Evolutionary conservation across 2,329 filamentous ascomycete genomes (phyloP).

Genomic region (Knufia fluminis): DNA sequence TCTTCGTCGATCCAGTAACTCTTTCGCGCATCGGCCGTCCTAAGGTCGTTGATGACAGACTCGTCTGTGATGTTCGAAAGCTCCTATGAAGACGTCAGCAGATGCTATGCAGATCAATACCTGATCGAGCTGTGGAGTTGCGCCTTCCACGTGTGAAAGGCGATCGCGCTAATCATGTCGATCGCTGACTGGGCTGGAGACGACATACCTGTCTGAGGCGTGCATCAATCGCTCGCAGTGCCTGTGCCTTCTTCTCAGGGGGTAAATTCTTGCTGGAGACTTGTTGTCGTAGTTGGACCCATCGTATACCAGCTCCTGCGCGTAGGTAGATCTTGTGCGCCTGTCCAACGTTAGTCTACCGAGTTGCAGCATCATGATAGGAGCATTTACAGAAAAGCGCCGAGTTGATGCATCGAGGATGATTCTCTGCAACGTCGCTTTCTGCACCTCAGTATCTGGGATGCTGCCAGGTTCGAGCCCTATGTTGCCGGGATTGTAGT

Average conservation of each 20-base stretch:
- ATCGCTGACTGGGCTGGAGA: background rate
- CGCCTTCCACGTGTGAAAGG: background rate
- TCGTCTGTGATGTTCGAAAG: constrained; percentile 48
- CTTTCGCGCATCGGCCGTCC: constrained; percentile 45
- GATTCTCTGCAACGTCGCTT: constrained; percentile 48
- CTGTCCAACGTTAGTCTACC: background rate
- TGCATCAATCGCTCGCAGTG: constrained; percentile 41
- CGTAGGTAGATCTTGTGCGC: constrained; percentile 53
- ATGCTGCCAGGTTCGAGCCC: constrained; percentile 22
- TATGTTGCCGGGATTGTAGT: constrained; percentile 40
- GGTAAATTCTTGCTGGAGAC: constrained; percentile 44
- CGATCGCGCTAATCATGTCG: constrained; percentile 4
- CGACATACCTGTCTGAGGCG: constrained; percentile 41
- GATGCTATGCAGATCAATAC: constrained; percentile 15
- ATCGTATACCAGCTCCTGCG: constrained; percentile 49
- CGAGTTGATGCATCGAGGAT: constrained; percentile 52
- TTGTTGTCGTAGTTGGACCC: constrained; percentile 46
- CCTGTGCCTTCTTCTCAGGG: constrained; percentile 37
- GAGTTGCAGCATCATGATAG: too few species aligned
- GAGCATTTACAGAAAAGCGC: constrained; percentile 39
- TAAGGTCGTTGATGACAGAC: constrained; percentile 47
- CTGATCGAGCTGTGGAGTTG: constrained; percentile 6
- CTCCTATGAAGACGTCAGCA: constrained; percentile 36
- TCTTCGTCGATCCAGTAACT: constrained; percentile 56
- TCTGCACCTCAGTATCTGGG: constrained; percentile 45